A percentile compares a stretch with the other conserved stretches of the same genome.
Conservation (phyloP, 257 asterid genomes). For the Ilex asprella region DNA sequence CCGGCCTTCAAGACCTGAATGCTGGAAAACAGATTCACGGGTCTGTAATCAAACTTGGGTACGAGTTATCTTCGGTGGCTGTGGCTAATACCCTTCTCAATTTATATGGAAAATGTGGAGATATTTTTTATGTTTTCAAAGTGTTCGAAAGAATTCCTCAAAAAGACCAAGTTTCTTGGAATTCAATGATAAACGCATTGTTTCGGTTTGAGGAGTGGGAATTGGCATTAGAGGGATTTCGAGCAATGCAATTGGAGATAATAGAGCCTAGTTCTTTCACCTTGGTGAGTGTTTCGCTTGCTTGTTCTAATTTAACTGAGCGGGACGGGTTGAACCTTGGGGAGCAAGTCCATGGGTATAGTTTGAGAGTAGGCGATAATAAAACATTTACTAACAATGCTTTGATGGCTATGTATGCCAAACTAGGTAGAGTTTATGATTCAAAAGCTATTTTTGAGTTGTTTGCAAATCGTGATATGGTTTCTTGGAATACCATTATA, state of each 20-base stretch:
- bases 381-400: constrained; percentile 63
- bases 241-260: constrained; percentile 53
- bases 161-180: constrained; percentile 85
- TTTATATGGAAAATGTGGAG: constrained; percentile 54
- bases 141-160: constrained; percentile 69
- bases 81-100: constrained; percentile 71
- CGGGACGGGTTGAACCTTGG: constrained; percentile 64
- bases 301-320: constrained; percentile 58
- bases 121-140: constrained; percentile 36
- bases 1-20: constrained; percentile 54
- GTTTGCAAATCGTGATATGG: constrained; percentile 51
- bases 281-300: constrained; percentile 65
- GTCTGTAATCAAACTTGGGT: constrained; percentile 50
- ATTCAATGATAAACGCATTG: constrained; percentile 63
- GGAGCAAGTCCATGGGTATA: constrained; percentile 68
- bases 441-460: constrained; percentile 47
- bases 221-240: constrained; percentile 55
- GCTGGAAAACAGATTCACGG: constrained; percentile 69
- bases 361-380: constrained; percentile 46
- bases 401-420: constrained; percentile 83
- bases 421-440: constrained; percentile 51
- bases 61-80: constrained; percentile 40
- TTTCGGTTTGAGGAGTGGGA: constrained; percentile 75
- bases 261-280: constrained; percentile 67
- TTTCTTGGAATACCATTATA: constrained; percentile 83